Base-by-base conservation (phyloP, 139 green algal species). In the Chlamydomonas schloesseri region DNA sequence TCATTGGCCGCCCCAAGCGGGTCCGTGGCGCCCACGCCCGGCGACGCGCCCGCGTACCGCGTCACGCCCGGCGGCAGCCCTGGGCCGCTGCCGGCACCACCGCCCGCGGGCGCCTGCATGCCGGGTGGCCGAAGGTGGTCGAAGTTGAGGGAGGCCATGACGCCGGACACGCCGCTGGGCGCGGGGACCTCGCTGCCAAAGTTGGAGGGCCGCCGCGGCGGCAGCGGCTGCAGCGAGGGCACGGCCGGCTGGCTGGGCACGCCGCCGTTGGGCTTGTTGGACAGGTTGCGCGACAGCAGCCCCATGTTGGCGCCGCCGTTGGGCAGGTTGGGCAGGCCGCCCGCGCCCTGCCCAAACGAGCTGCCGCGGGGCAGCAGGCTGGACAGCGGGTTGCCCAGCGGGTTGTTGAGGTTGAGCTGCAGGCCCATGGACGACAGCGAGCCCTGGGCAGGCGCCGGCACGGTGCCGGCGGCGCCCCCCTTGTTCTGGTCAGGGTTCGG, bases 21-120 rank as follows among this genome's bases (percentile, higher is more conserved):
- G 42, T 50, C 42, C 42, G 42, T 69, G 55, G n/a, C 74, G 50
- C 70, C 74, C 26, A 15, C 29, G 28, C 21, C 26, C 64, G 64
- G 64, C 64, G 29, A 24, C 11, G 57, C 1, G 29, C 20, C 47
- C 26, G 53, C 33, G 68, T 85, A 85, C 33, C 79, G 79, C n/a
- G 79, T 85, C 13, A 85, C 79, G 65, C 79, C 79, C 2, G 79
- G 79, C 50, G 79, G 79, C 67, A 85, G 79, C 2, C 42, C 74
- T 33, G 31, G 21, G 53, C 74, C 55, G 73, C 29, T 31, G 50
- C n/a, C n/a, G 24, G 9, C 42, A 8, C 18, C 13, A 3, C 29
- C 29, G 65, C n/a, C 65, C 4, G n/a, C n/a, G 18, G 26, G n/a
- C 31, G 34, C 31, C 20, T 29, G 36, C 31, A 53, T 21, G 11